Conservation (phyloP, 2,329 filamentous ascomycete genomes). For the Penicillium griseofulvum region DNA sequence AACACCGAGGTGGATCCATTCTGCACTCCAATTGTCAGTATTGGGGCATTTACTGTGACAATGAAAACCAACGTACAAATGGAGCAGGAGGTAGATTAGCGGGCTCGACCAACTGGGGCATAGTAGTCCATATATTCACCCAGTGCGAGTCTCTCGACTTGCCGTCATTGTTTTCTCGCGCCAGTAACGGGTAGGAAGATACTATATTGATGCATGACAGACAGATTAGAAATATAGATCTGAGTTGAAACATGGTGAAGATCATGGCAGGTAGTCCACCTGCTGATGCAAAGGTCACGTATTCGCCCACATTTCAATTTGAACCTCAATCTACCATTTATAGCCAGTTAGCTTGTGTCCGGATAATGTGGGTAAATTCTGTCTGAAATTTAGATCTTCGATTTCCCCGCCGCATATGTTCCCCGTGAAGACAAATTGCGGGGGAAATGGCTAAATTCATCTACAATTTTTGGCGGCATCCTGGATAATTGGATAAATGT, state of each 20-base stretch:
- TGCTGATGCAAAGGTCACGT: not conserved
- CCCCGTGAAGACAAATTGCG: not conserved
- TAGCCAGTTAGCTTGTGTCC: not conserved
- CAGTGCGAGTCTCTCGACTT: slow-evolving; percentile 42
- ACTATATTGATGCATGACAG: not conserved
- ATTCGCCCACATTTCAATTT: not conserved
- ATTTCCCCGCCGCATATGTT: not conserved
- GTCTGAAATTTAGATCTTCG: not conserved
- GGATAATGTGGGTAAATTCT: slow-evolving; percentile 5
- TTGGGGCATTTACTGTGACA: not conserved
- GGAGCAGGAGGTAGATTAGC: slow-evolving; percentile 60
- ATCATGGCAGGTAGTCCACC: not conserved
- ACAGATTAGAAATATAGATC: not conserved
- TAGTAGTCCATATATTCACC: slow-evolving; percentile 64
- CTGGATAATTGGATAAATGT: not conserved
- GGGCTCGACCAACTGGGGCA: slow-evolving; percentile 64
- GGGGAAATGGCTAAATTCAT: not conserved
- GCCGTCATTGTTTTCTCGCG: not conserved
- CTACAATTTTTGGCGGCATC: not conserved
- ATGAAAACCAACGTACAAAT: slow-evolving; percentile 41
- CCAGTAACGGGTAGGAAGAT: not conserved
- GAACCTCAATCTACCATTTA: not conserved
- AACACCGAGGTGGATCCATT: slow-evolving; percentile 57
- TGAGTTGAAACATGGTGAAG: not conserved
- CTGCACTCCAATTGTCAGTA: slow-evolving; percentile 31